Percentiles rank a stretch among this genome's conserved stretches.
Conservation (phyloP, 2,329 filamentous ascomycete genomes). For the Coleophoma crateriformis region DNA sequence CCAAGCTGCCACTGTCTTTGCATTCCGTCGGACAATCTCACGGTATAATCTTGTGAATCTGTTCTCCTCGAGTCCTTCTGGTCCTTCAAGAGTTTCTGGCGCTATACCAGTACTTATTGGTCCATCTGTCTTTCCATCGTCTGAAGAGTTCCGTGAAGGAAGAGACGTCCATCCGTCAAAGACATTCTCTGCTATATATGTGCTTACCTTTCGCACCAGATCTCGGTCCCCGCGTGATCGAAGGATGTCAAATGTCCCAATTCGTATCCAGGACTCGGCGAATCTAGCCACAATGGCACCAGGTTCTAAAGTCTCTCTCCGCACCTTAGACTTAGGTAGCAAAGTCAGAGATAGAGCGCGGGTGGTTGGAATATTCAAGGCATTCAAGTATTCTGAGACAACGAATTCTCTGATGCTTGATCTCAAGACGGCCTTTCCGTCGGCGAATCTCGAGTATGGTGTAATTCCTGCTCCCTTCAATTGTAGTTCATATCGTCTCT, state of each 20-base stretch:
- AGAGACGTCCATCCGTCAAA: slow-evolving; percentile 84
- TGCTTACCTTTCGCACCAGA: slow-evolving; percentile 67
- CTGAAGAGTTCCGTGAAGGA: slow-evolving; percentile 52
- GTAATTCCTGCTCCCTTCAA: slow-evolving; percentile 91
- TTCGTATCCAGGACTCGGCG: slow-evolving; percentile 83
- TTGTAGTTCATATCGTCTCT: slow-evolving; percentile 81
- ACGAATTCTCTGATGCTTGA: slow-evolving; percentile 94
- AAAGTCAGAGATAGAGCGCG: slow-evolving; percentile 79
- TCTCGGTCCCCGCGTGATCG: slow-evolving; percentile 74
- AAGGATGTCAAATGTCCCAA: slow-evolving; percentile 95
- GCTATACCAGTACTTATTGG: slow-evolving; percentile 39
- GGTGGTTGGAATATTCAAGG: slow-evolving; percentile 79
- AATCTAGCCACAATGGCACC: slow-evolving; percentile 91
- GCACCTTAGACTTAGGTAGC: slow-evolving; percentile 65
- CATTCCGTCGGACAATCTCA: slow-evolving; percentile 81
- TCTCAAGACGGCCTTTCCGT: slow-evolving; percentile 87
- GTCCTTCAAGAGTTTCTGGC: slow-evolving; percentile 59
- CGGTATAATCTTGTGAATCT: slow-evolving; percentile 83
- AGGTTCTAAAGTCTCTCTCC: slow-evolving; percentile 77
- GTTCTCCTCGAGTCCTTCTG: slow-evolving; percentile 68
- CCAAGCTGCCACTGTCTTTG: slow-evolving; percentile 84
- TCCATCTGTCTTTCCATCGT: slow-evolving; percentile 38
- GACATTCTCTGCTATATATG: slow-evolving; percentile 83
- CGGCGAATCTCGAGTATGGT: slow-evolving; percentile 93
- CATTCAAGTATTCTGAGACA: slow-evolving; percentile 83